Base-by-base conservation (phyloP, 139 green algal species). In the Chlorella sp. region DNA sequence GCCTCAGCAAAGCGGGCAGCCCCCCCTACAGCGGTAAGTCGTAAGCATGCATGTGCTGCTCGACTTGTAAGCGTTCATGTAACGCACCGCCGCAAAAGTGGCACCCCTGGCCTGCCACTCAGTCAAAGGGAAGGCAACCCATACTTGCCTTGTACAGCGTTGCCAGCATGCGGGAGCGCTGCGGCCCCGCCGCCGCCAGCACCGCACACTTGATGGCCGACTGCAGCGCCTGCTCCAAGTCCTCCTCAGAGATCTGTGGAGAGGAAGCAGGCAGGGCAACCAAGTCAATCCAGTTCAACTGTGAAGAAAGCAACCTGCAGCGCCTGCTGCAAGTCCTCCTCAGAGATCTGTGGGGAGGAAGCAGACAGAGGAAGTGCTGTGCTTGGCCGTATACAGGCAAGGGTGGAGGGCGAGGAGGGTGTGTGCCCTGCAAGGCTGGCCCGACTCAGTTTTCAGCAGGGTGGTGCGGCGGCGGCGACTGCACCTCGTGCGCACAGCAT, bases 121-220 rank as follows among this genome's bases (percentile, higher is more conserved):
- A n/a, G n/a, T n/a, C n/a, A n/a, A n/a, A n/a, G n/a, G n/a, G n/a
- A n/a, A n/a, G n/a, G n/a, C n/a, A n/a, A n/a, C 51, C 51, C 15
- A 34, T 2, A 12, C 63, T 23, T n/a, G 12, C 32, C 88, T 98
- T 98, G 93, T 98, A 98, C 62, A 98, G 89, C 67, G 93, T 95
- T 41, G 93, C 92, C 86, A 98, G 89, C 90, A 98, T 91, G 69
- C 96, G 90, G 1, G 90, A 94, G 23, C 97, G 90, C 86, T 99
- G 97, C 18, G 97, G 94, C 0, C 97, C 95, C 32, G 97, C 96
- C n/a, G 90, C 78, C 23, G 97, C 96, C 70, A 99, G 88, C 62
- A 99, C 95, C 85, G 95, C 93, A 89, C 97, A 99, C 15, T 90
- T 97, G 67, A 98, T 93, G 18, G 97, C 93, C 16, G 87, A 85